Evolutionary conservation across 805 yeast species (phyloP), one percentile per base, ranked within the genome.

Genomic region (Starmerella kuoi): DNA sequence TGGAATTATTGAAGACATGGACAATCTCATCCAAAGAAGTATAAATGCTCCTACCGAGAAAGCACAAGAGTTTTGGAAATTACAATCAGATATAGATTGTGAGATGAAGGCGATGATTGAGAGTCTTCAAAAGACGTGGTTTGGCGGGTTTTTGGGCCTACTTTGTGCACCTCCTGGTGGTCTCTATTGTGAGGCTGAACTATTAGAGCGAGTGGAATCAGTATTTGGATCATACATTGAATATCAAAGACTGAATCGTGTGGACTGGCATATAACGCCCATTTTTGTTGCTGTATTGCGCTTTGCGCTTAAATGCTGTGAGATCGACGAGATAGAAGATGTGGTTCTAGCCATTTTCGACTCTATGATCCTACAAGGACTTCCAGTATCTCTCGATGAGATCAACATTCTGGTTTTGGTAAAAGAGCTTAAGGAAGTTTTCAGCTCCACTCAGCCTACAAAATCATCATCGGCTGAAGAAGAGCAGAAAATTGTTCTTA

Each of bases 91-190:
- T 0, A 62, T 86, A 15, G 95, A 88, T 57, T 57, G 63, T 8
- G 59, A 69, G 36, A 55, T 88, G 40, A 58, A 68, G 31, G 59
- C 58, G 1, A 58, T 86, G n/a, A 56, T 88, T n/a, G 52, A 57
- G 1, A 64, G 64, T 25, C 69, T 83, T 7, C 88, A 84, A 41
- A 57, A 58, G 19, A 62, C 64, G 42, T 83, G 95, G 87, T 62
- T 88, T 28, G 85, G 88, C 12, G 93, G 88, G 0, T 81, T 85
- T 50, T 62, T 62, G 40, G 77, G 86, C 0, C 55, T 84, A 2
- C 79, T 87, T 55, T 61, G 65, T 31, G 61, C 63, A 1, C 48
- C 62, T 1, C 58, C 64, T 14, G 42, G 49, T 8, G 42, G 41
- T 2, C 65, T 61, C 38, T 32, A 38, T 1, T 56, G 59, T 5